Evolutionary conservation across 495 filamentous ascomycete genomes (phyloP).

Genomic region (Xylaria nigripes): DNA sequence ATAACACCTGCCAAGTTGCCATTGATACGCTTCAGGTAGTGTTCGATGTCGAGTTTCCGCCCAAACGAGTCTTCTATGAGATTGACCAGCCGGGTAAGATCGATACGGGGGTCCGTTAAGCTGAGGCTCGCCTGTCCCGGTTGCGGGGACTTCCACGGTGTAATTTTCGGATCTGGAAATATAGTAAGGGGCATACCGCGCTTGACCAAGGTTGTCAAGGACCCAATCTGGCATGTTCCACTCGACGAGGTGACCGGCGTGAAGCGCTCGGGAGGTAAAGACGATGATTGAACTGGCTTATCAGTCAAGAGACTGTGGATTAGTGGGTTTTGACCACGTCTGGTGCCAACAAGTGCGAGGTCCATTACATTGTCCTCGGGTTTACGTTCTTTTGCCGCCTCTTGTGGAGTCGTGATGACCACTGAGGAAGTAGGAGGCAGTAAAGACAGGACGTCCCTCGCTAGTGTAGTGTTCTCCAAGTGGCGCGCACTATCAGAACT

Average conservation of each 20-base stretch:
- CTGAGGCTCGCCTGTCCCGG: slow-evolving; percentile 45
- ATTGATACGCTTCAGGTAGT: slow-evolving; percentile 73
- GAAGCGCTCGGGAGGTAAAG: slow-evolving; percentile 63
- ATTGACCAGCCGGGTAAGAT: slow-evolving; percentile 70
- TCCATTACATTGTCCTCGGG: slow-evolving; percentile 37
- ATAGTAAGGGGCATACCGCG: slow-evolving; percentile 83
- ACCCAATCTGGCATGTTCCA: slow-evolving; percentile 31
- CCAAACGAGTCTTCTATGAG: slow-evolving; percentile 94
- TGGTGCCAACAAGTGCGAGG: slow-evolving; percentile 48
- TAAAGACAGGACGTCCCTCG: slow-evolving; percentile 57
- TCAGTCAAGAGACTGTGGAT: slow-evolving; percentile 97
- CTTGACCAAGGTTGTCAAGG: slow-evolving; percentile 74
- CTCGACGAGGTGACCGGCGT: slow-evolving; percentile 25
- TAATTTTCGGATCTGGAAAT: slow-evolving; percentile 57
- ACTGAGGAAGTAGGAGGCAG: slow-evolving; percentile 82
- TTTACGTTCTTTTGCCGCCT: slow-evolving; percentile 53
- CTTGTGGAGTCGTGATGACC: slow-evolving; percentile 74
- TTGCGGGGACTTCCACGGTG: slow-evolving; percentile 58
- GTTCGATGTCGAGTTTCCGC: slow-evolving; percentile 69
- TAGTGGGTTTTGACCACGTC: slow-evolving; percentile 76
- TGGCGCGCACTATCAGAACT: slow-evolving; percentile 34
- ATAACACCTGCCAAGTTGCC: slow-evolving; percentile 80
- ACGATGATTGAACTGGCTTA: slow-evolving; percentile 85
- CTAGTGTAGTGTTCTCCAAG: slow-evolving; percentile 64
- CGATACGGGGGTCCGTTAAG: slow-evolving; percentile 70